Base-by-base conservation (phyloP, 441 rosid species). In the Brassica hybrid region DNA sequence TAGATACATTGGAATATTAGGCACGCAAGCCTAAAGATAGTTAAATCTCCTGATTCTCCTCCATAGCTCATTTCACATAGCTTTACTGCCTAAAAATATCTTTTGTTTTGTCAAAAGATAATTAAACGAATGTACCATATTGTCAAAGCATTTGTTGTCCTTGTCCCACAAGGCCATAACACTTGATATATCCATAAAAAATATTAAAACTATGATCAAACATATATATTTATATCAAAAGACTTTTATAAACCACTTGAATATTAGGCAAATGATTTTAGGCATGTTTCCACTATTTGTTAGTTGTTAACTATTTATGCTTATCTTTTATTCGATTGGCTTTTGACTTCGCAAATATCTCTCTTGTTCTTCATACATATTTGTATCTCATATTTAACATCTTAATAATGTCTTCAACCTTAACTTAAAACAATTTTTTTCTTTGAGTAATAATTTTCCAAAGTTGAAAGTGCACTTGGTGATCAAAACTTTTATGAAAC, bases 1-100 rank as follows among this genome's bases (percentile, higher is more conserved):
- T 6, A 73, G 27, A 41, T 73, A 73, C 74, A 68, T 62, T 73
- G 61, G 61, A 68, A 73, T 73, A 79, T 79, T 73, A 68, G 78
- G 82, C 78, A 79, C 75, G 78, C 14, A 73, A 79, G 62, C 78
- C 54, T 50, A 50, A 48, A 50, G 57, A 50, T 52, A 38, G 60
- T 59, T 50, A 67, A 72, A 58, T 71, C 60, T 73, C 57, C 57
- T 50, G 57, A 14, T 50, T 50, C 19, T 50, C 71, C 38, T 68
- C 71, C 74, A 54, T 68, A 68, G 23, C 71, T 54, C 41, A 52
- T 54, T 73, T 73, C 65, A 79, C 66, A 73, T 68, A 73, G 59
- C 77, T 78, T 78, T 79, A 67, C 23, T 73, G 36, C 69, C 81
- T 78, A 50, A 60, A 78, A 50, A 50, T 59, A 6, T 17, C 12